Conservation (phyloP, 2,329 filamentous ascomycete species). For the Myriosclerotinia curreyana region DNA sequence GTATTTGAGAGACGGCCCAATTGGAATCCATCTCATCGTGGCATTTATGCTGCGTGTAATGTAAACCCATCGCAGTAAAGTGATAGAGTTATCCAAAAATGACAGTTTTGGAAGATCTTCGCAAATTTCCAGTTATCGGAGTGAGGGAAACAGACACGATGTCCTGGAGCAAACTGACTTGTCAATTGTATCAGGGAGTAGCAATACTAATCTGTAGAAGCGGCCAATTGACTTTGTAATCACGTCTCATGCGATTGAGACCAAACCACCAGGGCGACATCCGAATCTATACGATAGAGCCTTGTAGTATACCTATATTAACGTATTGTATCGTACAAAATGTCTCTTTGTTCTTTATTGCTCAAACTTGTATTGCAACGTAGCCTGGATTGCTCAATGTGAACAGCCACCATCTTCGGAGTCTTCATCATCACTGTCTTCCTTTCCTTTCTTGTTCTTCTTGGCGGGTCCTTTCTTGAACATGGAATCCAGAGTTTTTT, state of each 20-base stretch:
- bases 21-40: neutral
- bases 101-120: neutral
- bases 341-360: neutral
- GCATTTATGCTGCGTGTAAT: too few species aligned
- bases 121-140: too few species aligned
- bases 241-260: neutral
- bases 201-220: neutral
- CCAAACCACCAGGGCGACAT: neutral
- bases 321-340: neutral
- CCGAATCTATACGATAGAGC: neutral
- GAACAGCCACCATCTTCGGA: constrained; percentile 34
- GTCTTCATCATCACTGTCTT: constrained; percentile 34
- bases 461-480: constrained; percentile 41
- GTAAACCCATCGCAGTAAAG: too few species aligned
- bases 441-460: constrained; percentile 42
- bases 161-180: neutral
- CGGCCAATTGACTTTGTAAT: neutral
- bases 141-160: neutral
- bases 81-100: neutral
- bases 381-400: constrained; percentile 29
- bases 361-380: neutral
- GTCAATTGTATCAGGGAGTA: neutral
- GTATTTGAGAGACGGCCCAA: neutral
- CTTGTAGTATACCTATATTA: constrained; percentile 1
- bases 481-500: constrained; percentile 41